Evolutionary conservation across 768 basidiomycete species (phyloP).

Genomic region (Suillus weaverae): DNA sequence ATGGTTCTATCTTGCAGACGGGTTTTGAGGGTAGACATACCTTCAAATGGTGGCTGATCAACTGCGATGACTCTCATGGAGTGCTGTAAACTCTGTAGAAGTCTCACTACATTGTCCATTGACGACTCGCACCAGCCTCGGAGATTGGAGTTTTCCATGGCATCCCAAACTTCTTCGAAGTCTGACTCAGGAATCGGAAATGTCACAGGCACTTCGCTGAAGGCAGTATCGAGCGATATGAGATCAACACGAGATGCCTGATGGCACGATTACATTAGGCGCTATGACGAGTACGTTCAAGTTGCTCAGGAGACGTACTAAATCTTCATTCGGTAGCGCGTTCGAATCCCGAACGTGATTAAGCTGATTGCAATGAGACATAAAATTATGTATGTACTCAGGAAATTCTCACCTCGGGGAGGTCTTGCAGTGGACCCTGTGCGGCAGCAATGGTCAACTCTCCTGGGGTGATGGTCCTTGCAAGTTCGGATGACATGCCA

Average conservation of each 20-base stretch:
- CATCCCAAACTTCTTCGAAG: slow-evolving; percentile 61
- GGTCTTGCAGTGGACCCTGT: slow-evolving; percentile 14
- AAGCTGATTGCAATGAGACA: slow-evolving; percentile 7
- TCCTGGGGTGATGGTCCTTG: slow-evolving; percentile 31
- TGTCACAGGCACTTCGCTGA: slow-evolving; percentile 47
- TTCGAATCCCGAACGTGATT: neutral
- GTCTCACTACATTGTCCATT: slow-evolving; percentile 53
- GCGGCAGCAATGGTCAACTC: slow-evolving; percentile 30
- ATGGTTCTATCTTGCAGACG: too few relatives aligned
- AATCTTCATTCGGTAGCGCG: slow-evolving; percentile 15
- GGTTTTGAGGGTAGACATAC: slow-evolving; percentile 33
- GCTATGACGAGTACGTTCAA: neutral
- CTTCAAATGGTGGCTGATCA: slow-evolving; percentile 60
- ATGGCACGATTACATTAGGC: slow-evolving; percentile 15
- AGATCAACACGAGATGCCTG: slow-evolving; percentile 51
- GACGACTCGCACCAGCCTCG: slow-evolving; percentile 72
- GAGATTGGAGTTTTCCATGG: slow-evolving; percentile 41
- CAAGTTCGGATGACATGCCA: slow-evolving; percentile 25
- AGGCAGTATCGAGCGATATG: slow-evolving; percentile 74
- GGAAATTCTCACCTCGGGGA: slow-evolving; percentile 19
- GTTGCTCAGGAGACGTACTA: slow-evolving; percentile 18
- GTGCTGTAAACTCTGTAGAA: slow-evolving; percentile 49
- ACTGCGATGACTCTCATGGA: slow-evolving; percentile 51
- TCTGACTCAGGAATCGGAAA: slow-evolving; percentile 28
- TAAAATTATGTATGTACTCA: neutral